Percentiles rank a stretch among this genome's conserved stretches.
Conservation (phyloP, 2,329 filamentous ascomycete genomes). For the Tolypocladium sp. region DNA sequence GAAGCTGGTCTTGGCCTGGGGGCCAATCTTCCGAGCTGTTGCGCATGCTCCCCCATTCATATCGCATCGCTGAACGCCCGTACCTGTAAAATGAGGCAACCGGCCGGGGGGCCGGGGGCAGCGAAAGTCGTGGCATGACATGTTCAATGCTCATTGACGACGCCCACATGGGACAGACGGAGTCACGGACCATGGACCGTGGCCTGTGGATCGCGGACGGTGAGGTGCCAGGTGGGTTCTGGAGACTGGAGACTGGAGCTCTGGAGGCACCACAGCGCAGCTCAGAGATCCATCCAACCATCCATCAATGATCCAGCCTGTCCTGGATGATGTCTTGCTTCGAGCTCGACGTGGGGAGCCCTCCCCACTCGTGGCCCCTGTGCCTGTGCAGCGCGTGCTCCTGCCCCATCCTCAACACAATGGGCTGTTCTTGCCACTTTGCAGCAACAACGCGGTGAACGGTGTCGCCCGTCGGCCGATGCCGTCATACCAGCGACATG, state of each 20-base stretch:
- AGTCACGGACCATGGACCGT: not conserved
- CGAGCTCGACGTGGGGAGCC: not conserved
- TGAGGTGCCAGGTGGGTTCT: not conserved
- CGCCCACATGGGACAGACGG: not conserved
- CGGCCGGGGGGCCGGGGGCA: not conserved
- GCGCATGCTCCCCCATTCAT: not conserved
- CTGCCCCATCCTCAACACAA: not conserved
- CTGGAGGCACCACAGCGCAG: not conserved
- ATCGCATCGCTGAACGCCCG: not conserved
- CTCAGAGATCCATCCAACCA: not conserved
- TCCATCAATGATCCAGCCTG: not conserved
- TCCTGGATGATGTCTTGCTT: conserved; percentile 1
- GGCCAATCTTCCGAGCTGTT: conserved; percentile 2
- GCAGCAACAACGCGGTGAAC: not conserved
- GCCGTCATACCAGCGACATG: not conserved
- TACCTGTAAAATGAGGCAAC: conserved; percentile 1
- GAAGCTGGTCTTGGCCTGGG: not conserved
- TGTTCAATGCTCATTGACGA: not conserved
- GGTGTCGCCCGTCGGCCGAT: not conserved
- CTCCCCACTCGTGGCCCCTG: not conserved
- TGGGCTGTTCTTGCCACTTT: not conserved
- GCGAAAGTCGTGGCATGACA: not conserved
- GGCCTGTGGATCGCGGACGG: not conserved
- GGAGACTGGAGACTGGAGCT: not conserved
- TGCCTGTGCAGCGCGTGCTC: not conserved